Evolutionary conservation across 2,329 filamentous ascomycete species (phyloP).

Genomic region (Bipolaris oryzae): DNA sequence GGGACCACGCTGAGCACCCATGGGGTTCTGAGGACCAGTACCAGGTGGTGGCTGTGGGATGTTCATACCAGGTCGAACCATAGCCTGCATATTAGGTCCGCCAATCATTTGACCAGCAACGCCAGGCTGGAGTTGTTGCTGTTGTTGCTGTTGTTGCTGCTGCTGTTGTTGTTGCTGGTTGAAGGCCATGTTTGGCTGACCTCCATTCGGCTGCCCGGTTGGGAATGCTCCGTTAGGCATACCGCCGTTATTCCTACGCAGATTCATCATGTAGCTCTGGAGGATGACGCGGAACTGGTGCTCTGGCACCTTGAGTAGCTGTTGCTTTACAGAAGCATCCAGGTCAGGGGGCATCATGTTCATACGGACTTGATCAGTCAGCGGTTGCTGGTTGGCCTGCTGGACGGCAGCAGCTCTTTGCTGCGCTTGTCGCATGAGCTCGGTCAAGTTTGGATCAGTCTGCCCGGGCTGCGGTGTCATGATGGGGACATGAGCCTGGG

Average conservation of each 20-base stretch:
- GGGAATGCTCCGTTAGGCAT: slow-evolving; percentile 32
- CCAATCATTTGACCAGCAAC: slow-evolving; percentile 39
- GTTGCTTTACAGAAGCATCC: slow-evolving; percentile 37
- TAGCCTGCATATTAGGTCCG: slow-evolving; percentile 34
- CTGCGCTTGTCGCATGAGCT: slow-evolving; percentile 44
- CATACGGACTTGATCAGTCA: slow-evolving; percentile 43
- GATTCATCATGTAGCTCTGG: slow-evolving; percentile 30
- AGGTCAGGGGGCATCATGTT: slow-evolving; percentile 41
- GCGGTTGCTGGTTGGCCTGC: slow-evolving; percentile 31
- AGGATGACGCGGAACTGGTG: slow-evolving; percentile 40
- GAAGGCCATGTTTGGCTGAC: slow-evolving; percentile 41
- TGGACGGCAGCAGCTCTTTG: slow-evolving; percentile 40
- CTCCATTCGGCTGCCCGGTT: slow-evolving; percentile 26
- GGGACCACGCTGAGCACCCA: slow-evolving; percentile 33
- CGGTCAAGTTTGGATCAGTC: slow-evolving; percentile 36
- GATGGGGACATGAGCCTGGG: slow-evolving; percentile 43
- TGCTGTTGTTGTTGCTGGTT: slow-evolving; percentile 38
- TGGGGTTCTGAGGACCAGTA: slow-evolving; percentile 30
- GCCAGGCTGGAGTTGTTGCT: slow-evolving; percentile 28
- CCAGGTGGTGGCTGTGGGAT: slow-evolving; percentile 38
- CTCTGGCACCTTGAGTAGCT: slow-evolving; percentile 45
- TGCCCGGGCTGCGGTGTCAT: slow-evolving; percentile 44
- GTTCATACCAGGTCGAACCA: slow-evolving; percentile 35
- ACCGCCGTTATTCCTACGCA: slow-evolving; percentile 28
- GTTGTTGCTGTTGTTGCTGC: slow-evolving; percentile 25